phyloP scores from a whole-genome alignment of 2,329 filamentous ascomycete species.

The Aspergillus sp. region DNA sequence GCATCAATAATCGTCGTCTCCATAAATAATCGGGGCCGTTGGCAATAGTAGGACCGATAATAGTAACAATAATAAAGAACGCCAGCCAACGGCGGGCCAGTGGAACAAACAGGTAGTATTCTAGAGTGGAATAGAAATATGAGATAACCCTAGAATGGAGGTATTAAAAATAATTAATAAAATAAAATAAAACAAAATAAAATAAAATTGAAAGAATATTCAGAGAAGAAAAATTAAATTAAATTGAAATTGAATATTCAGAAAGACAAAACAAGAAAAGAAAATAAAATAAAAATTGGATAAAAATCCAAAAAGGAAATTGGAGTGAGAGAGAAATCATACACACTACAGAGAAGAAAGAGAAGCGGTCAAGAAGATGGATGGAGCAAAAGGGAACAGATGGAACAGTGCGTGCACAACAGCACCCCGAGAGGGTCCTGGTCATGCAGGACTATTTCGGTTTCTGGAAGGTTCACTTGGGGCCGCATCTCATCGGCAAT shows the following conservation, averaged over 20 bases:
- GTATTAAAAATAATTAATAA: not conserved
- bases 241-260: no score
- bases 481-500: not conserved
- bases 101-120: constrained; percentile 10
- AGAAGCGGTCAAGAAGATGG: constrained; percentile 19
- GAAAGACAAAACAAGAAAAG: not conserved
- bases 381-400: not conserved
- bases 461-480: constrained; percentile 9
- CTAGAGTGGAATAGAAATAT: not conserved
- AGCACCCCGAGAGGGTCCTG: not conserved
- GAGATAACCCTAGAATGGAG: not conserved
- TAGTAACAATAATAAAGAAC: constrained; percentile 5
- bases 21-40: not conserved
- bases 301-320: not conserved
- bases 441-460: not conserved
- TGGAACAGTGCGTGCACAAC: not conserved
- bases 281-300: not conserved
- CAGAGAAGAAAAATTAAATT: not conserved
- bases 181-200: not conserved
- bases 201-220: not conserved
- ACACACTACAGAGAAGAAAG: not conserved
- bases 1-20: not conserved
- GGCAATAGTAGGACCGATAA: constrained; percentile 11
- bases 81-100: constrained; percentile 13
- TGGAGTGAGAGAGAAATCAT: constrained; percentile 5